Conservation (phyloP, 768 basidiomycete species). For the Leccinum variicolor region DNA sequence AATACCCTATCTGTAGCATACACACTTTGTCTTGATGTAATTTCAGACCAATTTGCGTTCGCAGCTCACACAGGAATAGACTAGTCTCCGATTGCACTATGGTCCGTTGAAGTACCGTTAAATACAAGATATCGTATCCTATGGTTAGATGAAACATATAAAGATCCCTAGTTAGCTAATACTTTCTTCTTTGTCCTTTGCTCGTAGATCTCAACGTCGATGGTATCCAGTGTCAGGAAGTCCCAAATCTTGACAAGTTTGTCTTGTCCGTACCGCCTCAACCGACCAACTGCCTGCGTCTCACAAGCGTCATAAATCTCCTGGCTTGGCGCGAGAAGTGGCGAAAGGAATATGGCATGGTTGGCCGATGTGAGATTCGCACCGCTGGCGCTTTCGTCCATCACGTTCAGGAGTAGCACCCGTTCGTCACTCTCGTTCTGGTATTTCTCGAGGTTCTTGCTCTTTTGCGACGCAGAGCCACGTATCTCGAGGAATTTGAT, state of each 20-base stretch:
- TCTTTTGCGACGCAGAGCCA: conserved; percentile 72
- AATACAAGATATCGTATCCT: conserved; percentile 10
- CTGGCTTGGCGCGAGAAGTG: conserved; percentile 76
- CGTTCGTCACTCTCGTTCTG: conserved; percentile 77
- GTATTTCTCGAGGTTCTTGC: conserved; percentile 81
- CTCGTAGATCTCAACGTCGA: conserved; percentile 81
- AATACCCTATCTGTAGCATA: conserved; percentile 26
- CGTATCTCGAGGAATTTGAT: conserved; percentile 80
- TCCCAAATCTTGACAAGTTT: conserved; percentile 81
- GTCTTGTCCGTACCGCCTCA: conserved; percentile 79
- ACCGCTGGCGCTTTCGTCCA: conserved; percentile 93
- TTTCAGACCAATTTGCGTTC: neutral
- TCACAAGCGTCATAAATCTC: conserved; percentile 84
- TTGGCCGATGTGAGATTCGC: conserved; percentile 92
- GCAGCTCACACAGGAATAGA: neutral
- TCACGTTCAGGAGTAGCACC: conserved; percentile 85
- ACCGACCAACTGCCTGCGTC: conserved; percentile 80
- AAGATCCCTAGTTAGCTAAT: conserved; percentile 18
- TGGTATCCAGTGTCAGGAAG: conserved; percentile 82
- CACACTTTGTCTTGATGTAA: conserved; percentile 11
- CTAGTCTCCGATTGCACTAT: neutral
- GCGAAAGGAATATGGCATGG: conserved; percentile 93
- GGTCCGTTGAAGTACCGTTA: neutral
- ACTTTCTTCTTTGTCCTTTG: conserved; percentile 37
- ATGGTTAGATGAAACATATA: conserved; percentile 3